These are phyloP conservation scores for Sutorius australiensis DNA, from an alignment of 768 basidiomycete genomes.

Conservation along the genomic window DNA sequence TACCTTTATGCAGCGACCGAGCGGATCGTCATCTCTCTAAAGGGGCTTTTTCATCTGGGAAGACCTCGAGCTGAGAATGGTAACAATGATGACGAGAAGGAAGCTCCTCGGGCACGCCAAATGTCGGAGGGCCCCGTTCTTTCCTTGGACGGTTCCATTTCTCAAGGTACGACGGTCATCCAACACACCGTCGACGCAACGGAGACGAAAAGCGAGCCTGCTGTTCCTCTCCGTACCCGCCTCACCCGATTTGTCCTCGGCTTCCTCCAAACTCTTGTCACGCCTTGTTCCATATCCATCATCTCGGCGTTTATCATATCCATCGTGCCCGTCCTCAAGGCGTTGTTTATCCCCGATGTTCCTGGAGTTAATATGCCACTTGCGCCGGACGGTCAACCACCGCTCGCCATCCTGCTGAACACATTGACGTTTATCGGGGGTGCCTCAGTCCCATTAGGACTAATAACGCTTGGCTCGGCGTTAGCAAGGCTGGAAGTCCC, in stretches of 20 bases:
- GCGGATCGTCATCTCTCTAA: constrained; percentile 3
- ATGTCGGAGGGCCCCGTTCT: neutral
- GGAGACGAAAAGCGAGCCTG: constrained; percentile 1
- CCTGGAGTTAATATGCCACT: constrained; percentile 40
- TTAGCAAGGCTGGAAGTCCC: constrained; percentile 58
- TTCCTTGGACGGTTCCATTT: neutral
- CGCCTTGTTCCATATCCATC: constrained; percentile 52
- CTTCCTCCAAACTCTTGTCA: constrained; percentile 38
- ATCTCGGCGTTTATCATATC: constrained; percentile 53
- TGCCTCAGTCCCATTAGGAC: constrained; percentile 60
- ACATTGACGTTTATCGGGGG: constrained; percentile 56
- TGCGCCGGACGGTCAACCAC: constrained; percentile 66
- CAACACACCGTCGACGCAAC: neutral
- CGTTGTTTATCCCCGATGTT: constrained; percentile 49
- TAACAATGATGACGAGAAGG: constrained; percentile 11
- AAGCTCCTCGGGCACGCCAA: neutral
- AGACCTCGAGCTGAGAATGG: neutral
- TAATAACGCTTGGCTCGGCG: constrained; percentile 60
- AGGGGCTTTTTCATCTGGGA: neutral
- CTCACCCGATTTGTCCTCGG: constrained; percentile 3
- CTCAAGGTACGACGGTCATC: constrained; percentile 1
- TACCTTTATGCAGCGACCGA: constrained; percentile 13
- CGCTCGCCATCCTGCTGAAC: constrained; percentile 58
- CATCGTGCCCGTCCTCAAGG: constrained; percentile 54
- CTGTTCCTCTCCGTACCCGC: constrained; percentile 1